Conservation (phyloP, 805 yeast species). For the Ascoidea rubescens region DNA sequence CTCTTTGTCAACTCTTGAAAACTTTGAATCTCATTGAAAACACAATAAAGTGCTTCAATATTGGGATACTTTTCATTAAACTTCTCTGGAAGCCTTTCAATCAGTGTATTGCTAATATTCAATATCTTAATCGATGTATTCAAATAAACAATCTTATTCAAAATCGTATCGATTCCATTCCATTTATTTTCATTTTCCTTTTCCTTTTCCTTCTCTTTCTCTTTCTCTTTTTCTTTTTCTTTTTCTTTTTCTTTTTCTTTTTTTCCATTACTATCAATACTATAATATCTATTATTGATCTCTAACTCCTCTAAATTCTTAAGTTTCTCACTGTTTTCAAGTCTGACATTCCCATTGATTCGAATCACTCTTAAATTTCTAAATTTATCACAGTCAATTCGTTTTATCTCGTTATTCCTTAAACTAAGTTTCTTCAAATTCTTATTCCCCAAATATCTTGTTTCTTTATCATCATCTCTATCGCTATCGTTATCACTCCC, state of each 20-base stretch:
- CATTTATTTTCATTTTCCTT: too few relatives aligned
- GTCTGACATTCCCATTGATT: slow-evolving; percentile 23
- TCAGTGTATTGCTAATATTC: slow-evolving; percentile 1
- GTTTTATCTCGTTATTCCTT: slow-evolving; percentile 3
- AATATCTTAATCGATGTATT: slow-evolving; percentile 6
- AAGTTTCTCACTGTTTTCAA: slow-evolving; percentile 2
- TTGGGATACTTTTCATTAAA: background rate
- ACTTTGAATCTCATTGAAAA: slow-evolving; percentile 6
- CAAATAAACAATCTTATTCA: slow-evolving; percentile 2
- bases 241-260: background rate
- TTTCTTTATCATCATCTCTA: slow-evolving; percentile 1
- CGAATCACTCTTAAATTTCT: slow-evolving; percentile 17
- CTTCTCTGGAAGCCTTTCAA: slow-evolving; percentile 1
- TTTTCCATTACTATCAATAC: too few relatives aligned
- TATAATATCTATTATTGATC: slow-evolving; percentile 3
- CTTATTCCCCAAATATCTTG: background rate
- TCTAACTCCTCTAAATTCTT: slow-evolving; percentile 8
- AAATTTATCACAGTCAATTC: slow-evolving; percentile 3
- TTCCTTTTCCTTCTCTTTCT: background rate
- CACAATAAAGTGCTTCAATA: slow-evolving; percentile 6
- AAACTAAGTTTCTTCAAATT: slow-evolving; percentile 8
- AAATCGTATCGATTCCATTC: background rate
- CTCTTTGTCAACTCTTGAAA: slow-evolving; percentile 6
- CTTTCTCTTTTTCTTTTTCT: too few relatives aligned
- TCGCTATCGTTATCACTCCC: slow-evolving; percentile 3